Evolutionary conservation across 2,329 filamentous ascomycete species (phyloP).

Genomic region (Aspergillus sclerotialis): DNA sequence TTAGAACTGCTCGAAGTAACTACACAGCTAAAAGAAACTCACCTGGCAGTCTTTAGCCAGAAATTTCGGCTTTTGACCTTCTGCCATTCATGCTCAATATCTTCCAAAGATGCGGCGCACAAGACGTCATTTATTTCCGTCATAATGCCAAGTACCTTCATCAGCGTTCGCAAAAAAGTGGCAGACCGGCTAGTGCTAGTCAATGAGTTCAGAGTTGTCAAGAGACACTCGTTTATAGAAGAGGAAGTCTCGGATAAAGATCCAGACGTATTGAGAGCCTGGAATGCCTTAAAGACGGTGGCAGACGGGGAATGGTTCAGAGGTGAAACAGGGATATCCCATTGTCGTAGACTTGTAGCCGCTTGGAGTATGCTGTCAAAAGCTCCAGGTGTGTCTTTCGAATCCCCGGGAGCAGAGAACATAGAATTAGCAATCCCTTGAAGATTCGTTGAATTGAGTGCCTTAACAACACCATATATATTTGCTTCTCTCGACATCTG

Average conservation of each 20-base stretch:
- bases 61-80: conserved; percentile 58
- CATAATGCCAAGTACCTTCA: conserved; percentile 62
- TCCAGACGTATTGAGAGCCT: conserved; percentile 64
- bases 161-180: conserved; percentile 48
- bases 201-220: conserved; percentile 39
- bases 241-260: conserved; percentile 48
- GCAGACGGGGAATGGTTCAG: conserved; percentile 57
- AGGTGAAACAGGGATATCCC: conserved; percentile 75
- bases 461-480: conserved; percentile 63
- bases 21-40: conserved; percentile 27
- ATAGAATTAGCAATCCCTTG: conserved; percentile 80
- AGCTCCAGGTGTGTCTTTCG: conserved; percentile 41
- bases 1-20: conserved; percentile 8
- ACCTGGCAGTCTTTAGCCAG: conserved; percentile 82
- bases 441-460: conserved; percentile 72
- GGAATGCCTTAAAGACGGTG: conserved; percentile 72
- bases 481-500: conserved; percentile 53
- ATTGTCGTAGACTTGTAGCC: conserved; percentile 77
- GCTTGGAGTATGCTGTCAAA: conserved; percentile 70
- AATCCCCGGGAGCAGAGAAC: conserved; percentile 55
- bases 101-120: conserved; percentile 50
- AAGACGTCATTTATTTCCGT: conserved; percentile 77
- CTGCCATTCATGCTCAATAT: conserved; percentile 56
- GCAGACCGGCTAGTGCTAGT: conserved; percentile 29
- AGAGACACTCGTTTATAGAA: conserved; percentile 56